Conservation (phyloP, 75 land plant genomes). For the Isoetes taiwanensis region DNA sequence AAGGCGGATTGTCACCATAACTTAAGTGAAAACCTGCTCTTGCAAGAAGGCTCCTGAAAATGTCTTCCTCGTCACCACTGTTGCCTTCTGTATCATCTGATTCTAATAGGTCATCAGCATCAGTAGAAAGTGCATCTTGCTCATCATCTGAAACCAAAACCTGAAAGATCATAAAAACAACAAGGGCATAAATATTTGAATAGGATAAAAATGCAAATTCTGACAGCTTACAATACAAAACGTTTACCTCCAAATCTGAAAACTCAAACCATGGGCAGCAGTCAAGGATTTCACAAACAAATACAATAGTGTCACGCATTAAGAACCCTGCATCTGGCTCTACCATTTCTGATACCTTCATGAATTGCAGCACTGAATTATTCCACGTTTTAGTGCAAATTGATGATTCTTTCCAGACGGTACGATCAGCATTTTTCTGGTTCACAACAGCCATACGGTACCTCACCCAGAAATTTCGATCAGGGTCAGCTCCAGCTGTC, state of each 20-base stretch:
- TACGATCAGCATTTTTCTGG: conserved; percentile 74
- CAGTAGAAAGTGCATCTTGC: conserved; percentile 87
- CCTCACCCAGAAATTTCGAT: conserved; percentile 90
- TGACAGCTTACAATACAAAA: neutral
- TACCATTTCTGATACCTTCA: conserved; percentile 96
- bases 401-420: conserved; percentile 93
- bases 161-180: conserved; percentile 21
- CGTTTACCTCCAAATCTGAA: conserved; percentile 84
- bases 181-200: neutral
- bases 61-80: conserved; percentile 95
- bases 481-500: conserved; percentile 75
- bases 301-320: conserved; percentile 79
- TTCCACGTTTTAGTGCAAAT: conserved; percentile 99
- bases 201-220: neutral
- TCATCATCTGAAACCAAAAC: conserved; percentile 96
- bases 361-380: conserved; percentile 96
- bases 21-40: conserved; percentile 87
- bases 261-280: conserved; percentile 99
- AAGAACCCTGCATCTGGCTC: conserved; percentile 90
- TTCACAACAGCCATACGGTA: conserved; percentile 91
- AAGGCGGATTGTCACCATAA: conserved; percentile 68
- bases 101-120: conserved; percentile 87
- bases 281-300: conserved; percentile 91
- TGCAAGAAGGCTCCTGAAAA: conserved; percentile 83
- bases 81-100: conserved; percentile 93